These are phyloP conservation scores for Lentinus polychrous DNA, from an alignment of 1,284 basidiomycete genomes.

Conservation along the genomic window DNA sequence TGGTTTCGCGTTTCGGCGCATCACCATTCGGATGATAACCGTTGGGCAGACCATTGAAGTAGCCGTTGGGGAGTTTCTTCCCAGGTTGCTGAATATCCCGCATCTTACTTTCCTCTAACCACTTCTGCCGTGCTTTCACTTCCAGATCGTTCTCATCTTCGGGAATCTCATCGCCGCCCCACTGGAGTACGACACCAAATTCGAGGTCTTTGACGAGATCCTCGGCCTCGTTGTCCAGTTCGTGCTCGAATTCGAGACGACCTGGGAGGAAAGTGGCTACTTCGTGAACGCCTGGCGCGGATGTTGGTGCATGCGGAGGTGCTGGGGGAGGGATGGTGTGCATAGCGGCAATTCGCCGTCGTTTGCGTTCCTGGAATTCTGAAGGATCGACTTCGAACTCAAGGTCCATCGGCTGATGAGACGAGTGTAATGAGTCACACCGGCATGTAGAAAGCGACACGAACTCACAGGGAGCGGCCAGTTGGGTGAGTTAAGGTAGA, in stretches of 20 bases:
- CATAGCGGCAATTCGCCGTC: constrained; percentile 74
- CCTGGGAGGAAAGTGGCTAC: constrained; percentile 92
- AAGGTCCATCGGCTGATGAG: constrained; percentile 54
- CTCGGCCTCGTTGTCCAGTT: constrained; percentile 95
- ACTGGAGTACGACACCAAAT: constrained; percentile 83
- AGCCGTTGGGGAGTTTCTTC: constrained; percentile 31
- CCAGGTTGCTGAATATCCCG: constrained; percentile 22
- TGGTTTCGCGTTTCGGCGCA: constrained; percentile 20
- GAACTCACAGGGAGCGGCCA: constrained; percentile 74
- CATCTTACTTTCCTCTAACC: constrained; percentile 56
- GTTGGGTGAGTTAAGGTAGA: constrained; percentile 73
- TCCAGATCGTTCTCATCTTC: constrained; percentile 70
- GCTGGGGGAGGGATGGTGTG: constrained; percentile 45
- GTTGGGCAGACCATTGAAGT: constrained; percentile 43
- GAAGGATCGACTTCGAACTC: constrained; percentile 72
- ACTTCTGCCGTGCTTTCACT: constrained; percentile 58
- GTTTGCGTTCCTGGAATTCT: constrained; percentile 84
- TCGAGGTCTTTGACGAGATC: constrained; percentile 94
- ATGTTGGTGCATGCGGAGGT: constrained; percentile 78
- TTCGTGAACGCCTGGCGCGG: constrained; percentile 92
- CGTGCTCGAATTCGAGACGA: constrained; percentile 95
- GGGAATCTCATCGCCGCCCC: constrained; percentile 79
- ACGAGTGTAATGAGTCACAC: constrained; percentile 1
- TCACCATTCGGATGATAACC: constrained; percentile 22
- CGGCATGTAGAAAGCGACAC: constrained; percentile 4